Evolutionary conservation across 2,329 filamentous ascomycete genomes (phyloP), one percentile per base, ranked within the genome.

Genomic region (Dothistroma pini): DNA sequence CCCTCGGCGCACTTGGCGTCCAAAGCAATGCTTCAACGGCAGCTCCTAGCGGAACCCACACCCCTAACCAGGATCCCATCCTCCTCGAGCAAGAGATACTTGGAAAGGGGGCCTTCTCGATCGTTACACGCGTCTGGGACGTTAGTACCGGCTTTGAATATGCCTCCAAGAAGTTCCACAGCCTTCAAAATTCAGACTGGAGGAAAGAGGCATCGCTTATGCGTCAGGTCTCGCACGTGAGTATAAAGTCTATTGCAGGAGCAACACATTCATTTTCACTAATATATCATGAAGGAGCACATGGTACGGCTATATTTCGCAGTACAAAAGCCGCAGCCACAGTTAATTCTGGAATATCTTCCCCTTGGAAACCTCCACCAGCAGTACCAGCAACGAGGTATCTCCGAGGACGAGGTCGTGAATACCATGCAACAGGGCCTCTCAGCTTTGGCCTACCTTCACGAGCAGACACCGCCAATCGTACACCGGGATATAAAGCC

Each of bases 401-500:
- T 60, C n/a, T 38, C 58, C n/a, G n/a, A 31, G n/a, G 11, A 51
- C 29, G 58, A 60, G 47, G 53, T 55, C 9, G 32, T 35, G 21
- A 50, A 3, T 31, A 34, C 29, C 14, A 22, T 59, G 22, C 34
- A 54, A 34, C 57, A 59, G 49, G 38, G 16, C 19, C 57, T 59
- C 25, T 47, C 57, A 21, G 57, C 32, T 22, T 35, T 59, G 38
- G 34, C 34, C 10, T 59, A 56, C 53, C 58, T 60, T 21, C 58
- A 60, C 54, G 44, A 52, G n/a, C 58, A 29, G 5, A 34, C 9
- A 4, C 58, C 58, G 29, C 48, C 57, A 32, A 59, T 62, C 29
- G 60, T 57, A 16, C 60, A 62, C 22, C 57, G 57, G n/a, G 60
- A 62, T 25, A 59, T 62, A 51, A 62, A 62, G 53, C 60, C 60